These are phyloP conservation scores for Stachybotrys chlorohalonatus DNA, from an alignment of 2,329 filamentous ascomycete genomes.

Conservation along the genomic window DNA sequence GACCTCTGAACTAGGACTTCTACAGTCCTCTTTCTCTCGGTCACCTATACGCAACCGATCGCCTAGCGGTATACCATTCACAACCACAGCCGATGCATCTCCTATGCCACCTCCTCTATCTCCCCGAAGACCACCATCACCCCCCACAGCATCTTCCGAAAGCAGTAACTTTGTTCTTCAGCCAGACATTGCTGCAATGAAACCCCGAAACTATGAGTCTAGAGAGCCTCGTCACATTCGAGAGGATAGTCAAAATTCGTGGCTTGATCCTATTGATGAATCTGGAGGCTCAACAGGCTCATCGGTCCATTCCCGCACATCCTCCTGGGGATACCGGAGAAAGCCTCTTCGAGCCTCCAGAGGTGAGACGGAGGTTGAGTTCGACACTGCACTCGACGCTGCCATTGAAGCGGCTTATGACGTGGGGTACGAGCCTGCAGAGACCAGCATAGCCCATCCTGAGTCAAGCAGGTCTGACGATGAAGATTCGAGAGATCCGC, in stretches of 20 bases:
- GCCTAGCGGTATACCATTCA: conserved; percentile 27
- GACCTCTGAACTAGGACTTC: conserved; percentile 19
- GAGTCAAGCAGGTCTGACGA: conserved; percentile 28
- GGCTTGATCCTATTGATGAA: conserved; percentile 91
- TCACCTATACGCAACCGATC: conserved; percentile 26
- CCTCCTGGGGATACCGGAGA: conserved; percentile 57
- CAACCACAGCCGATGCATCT: conserved; percentile 41
- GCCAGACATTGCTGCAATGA: conserved; percentile 22
- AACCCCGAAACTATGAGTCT: conserved; percentile 2
- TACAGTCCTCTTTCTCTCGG: conserved; percentile 46
- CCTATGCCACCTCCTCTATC: conserved; percentile 67
- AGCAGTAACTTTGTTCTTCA: conserved; percentile 18
- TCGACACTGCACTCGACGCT: conserved; percentile 88
- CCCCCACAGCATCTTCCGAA: conserved; percentile 14
- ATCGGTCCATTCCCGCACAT: conserved; percentile 73
- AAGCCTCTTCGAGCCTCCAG: conserved; percentile 62
- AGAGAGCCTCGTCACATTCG: conserved; percentile 32
- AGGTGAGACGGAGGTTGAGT: conserved; percentile 75
- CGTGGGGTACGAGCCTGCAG: conserved; percentile 73
- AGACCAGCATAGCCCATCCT: conserved; percentile 31
- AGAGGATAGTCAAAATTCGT: conserved; percentile 70
- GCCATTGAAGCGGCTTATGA: conserved; percentile 95
- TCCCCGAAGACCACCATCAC: conserved; percentile 48
- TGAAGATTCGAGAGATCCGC: conserved; percentile 43
- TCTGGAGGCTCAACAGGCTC: conserved; percentile 72